Evolutionary conservation across 495 filamentous ascomycete species (phyloP), one percentile per base, ranked within the genome.

Genomic region (Penicillium coffeae): DNA sequence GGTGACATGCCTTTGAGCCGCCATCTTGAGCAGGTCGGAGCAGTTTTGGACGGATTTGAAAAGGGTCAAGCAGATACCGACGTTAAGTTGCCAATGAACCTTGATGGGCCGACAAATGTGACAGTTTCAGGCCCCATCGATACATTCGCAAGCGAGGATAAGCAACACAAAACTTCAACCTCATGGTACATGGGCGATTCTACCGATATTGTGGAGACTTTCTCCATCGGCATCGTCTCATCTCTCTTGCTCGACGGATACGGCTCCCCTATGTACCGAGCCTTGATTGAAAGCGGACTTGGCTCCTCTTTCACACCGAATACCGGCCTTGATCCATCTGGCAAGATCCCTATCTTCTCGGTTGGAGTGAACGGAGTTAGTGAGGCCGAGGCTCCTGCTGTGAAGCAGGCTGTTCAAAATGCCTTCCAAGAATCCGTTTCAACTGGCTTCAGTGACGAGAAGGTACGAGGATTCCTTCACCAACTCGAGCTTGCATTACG

Each of bases 291-390:
- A 59, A 83, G 86, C 51, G 91, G 91, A 15, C 74, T 97, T 13
- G 93, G 93, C 42, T 87, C 88, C 5, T 90, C 95, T 47, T 98
- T 89, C 71, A 93, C 86, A 25, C 88, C 94, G 6, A 98, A 98
- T 58, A 89, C 90, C 2, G 94, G 93, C 3, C 91, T 88, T 50
- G 90, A 97, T 59, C 74, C 77, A 16, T 87, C 87, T 2, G 83
- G 82, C 14, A 87, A 80, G 55, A 77, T 73, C 6, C 87, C 86
- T 2, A 82, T 96, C 18, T 95, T 96, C 66, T 95, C 93, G 1
- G 78, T 96, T 44, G 93, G 93, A 15, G 72, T 97, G 4, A 94
- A 81, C 37, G 94, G 90, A 25, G 88, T 96, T 5, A 83, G 82
- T 54, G 77, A 89, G 66, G 80, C 81, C 9, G 83, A 94, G 61